Base-by-base conservation (phyloP, 2,329 filamentous ascomycete species). In the Sporothrix euskadiensis region DNA sequence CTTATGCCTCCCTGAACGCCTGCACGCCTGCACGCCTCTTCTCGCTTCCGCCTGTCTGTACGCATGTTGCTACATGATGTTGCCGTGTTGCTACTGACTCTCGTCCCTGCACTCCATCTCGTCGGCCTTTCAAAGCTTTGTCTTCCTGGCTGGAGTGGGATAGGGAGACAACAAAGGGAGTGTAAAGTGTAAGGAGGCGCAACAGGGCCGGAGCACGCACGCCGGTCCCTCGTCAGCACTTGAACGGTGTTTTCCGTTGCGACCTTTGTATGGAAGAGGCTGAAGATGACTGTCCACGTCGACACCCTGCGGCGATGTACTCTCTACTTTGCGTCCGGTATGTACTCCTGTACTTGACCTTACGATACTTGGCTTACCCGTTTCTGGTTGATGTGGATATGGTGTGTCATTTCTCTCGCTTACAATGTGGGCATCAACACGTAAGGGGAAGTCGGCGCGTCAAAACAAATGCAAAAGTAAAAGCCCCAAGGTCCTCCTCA, bases 391-490 rank as follows among this genome's bases (percentile, higher is more conserved):
- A 47, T 35, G 65, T 68, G 65, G 65, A 52, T 26, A 30, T 52
- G 65, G 3, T 35, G 41, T 32, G 26, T 35, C 65, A n/a, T 32
- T 52, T 49, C 47, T 49, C 47, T 68, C 65, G 44, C 65, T 68
- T 35, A 68, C 52, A 68, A 35, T 68, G 65, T 68, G 65, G 65
- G 49, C 61, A 66, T 47, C 59, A 63, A 59, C 56, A 35, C 14
- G 26, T 59, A 35, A 59, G 9, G 19, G 30, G 26, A 26, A 32
- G 26, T 12, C 54, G 19, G 35, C 35, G 3, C 35, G 35, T 35
- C 35, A 35, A 35, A 35, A 8, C 35, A 35, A 35, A 35, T 5
- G 35, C 35, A 35, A 35, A 35, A 35, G 4, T 8, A 35, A 35
- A 56, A 26, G 8, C 7, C 8, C 4, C 22, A 1, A 30, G 26